These are phyloP conservation scores for Galerina sulciceps DNA, from an alignment of 768 basidiomycete species.

Conservation along the genomic window DNA sequence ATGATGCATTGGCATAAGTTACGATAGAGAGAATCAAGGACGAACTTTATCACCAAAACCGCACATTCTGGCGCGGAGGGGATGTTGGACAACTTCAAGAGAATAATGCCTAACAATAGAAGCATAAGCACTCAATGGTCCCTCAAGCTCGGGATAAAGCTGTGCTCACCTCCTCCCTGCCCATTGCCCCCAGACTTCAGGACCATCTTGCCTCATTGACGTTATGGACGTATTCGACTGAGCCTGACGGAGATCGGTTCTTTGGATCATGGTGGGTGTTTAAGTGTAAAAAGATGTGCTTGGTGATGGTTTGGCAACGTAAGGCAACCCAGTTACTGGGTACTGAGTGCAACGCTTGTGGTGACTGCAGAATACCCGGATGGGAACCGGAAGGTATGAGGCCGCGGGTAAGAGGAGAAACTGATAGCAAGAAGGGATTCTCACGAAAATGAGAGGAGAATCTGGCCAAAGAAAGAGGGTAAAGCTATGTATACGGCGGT, in stretches of 20 bases:
- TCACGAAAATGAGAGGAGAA: conserved; percentile 15
- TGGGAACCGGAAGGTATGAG: conserved; percentile 15
- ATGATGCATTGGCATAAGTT: conserved; percentile 15
- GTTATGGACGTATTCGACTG: conserved; percentile 35
- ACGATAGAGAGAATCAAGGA: conserved; percentile 8
- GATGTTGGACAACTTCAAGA: conserved; percentile 86
- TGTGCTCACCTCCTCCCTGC: conserved; percentile 53
- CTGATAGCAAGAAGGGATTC: conserved; percentile 7
- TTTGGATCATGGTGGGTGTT: conserved; percentile 64
- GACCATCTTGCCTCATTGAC: conserved; percentile 42
- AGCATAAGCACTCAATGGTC: neutral
- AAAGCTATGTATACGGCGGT: neutral
- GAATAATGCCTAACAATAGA: conserved; percentile 67
- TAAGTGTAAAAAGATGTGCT: conserved; percentile 12
- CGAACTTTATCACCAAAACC: conserved; percentile 94
- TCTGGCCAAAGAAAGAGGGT: conserved; percentile 13
- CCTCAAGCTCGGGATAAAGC: neutral
- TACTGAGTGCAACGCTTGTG: conserved; percentile 1
- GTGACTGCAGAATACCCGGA: conserved; percentile 2
- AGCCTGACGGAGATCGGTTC: conserved; percentile 52
- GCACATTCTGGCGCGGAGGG: conserved; percentile 91
- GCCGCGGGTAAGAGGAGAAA: conserved; percentile 9
- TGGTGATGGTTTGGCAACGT: conserved; percentile 17
- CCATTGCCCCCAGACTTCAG: conserved; percentile 78
- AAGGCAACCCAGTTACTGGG: conserved; percentile 12